These are phyloP conservation scores for Nakataea oryzae DNA, from an alignment of 2,329 filamentous ascomycete genomes.

Conservation along the genomic window DNA sequence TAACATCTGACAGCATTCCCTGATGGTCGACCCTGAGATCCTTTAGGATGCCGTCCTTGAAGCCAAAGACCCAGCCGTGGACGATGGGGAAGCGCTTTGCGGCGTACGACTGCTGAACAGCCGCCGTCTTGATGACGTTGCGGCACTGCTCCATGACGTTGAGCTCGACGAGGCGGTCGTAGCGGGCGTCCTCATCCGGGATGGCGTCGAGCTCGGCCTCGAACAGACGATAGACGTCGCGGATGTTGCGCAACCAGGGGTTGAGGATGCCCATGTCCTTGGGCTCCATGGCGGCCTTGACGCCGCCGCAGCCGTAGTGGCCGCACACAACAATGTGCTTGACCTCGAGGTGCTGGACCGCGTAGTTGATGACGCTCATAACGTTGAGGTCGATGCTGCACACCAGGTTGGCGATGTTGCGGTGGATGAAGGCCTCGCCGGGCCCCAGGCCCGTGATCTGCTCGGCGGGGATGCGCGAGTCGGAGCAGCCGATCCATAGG, in stretches of 20 bases:
- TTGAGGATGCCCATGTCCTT: conserved; percentile 62
- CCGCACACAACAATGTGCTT: conserved; percentile 75
- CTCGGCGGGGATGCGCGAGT: conserved; percentile 85
- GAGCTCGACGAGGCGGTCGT: conserved; percentile 67
- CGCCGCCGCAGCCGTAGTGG: conserved; percentile 69
- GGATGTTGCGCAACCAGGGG: conserved; percentile 65
- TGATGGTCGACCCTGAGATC: conserved; percentile 48
- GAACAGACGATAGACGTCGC: conserved; percentile 63
- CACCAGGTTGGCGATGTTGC: conserved; percentile 89
- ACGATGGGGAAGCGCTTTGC: conserved; percentile 57
- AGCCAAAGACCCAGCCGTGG: conserved; percentile 65
- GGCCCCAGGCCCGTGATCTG: conserved; percentile 73
- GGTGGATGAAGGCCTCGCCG: conserved; percentile 89
- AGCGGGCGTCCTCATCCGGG: conserved; percentile 46
- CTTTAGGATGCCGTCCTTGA: conserved; percentile 55
- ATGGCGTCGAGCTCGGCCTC: conserved; percentile 59
- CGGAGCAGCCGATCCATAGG: conserved; percentile 85
- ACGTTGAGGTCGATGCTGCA: conserved; percentile 70
- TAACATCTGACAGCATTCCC: conserved; percentile 36
- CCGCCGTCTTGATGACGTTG: conserved; percentile 69
- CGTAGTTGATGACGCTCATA: conserved; percentile 77
- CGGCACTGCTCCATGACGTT: conserved; percentile 73
- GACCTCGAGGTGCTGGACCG: conserved; percentile 68
- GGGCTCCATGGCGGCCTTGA: conserved; percentile 64
- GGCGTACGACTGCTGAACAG: conserved; percentile 62